A percentile compares a stretch with the other conserved stretches of the same genome.
Conservation (phyloP, 169 alveolate genomes). For the Cyclospora cayetanensis region DNA sequence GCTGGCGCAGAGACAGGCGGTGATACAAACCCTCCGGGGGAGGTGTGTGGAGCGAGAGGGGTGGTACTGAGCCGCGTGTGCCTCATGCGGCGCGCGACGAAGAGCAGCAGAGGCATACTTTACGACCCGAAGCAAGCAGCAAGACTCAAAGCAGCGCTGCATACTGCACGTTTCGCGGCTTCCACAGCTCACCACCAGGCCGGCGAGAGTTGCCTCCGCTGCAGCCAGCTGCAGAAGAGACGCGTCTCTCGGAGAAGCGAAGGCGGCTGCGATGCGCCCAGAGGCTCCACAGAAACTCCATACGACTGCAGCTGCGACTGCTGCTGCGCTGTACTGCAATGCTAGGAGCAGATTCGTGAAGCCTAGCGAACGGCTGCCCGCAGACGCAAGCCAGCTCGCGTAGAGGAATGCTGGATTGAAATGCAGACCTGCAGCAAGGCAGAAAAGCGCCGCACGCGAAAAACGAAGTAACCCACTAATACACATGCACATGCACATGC, state of each 20-base stretch:
- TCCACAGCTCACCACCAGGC: background rate
- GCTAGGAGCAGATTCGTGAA: background rate
- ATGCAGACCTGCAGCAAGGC: background rate
- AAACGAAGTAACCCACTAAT: background rate
- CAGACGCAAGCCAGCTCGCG: background rate
- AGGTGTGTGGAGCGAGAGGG: too few relatives aligned
- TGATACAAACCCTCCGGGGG: too few relatives aligned
- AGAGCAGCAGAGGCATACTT: too few relatives aligned
- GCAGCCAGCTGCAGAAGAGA: background rate
- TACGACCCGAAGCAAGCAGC: too few relatives aligned
- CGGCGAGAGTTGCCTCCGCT: background rate
- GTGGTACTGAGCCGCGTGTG: too few relatives aligned
- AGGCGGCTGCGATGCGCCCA: background rate
- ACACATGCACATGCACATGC: background rate
- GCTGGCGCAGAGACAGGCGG: too few relatives aligned
- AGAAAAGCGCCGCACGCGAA: background rate
- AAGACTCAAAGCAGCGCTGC: too few relatives aligned
- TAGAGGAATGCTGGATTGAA: background rate
- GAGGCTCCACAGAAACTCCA: background rate
- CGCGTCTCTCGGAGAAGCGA: background rate
- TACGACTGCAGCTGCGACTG: constrained; percentile 20
- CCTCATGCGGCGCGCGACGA: too few relatives aligned
- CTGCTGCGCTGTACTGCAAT: background rate
- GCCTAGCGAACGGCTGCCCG: background rate
- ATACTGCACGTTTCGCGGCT: too few relatives aligned